Evolutionary conservation across 2,329 filamentous ascomycete species (phyloP), one percentile per base, ranked within the genome.

Genomic region (Alternaria gansuensis): DNA sequence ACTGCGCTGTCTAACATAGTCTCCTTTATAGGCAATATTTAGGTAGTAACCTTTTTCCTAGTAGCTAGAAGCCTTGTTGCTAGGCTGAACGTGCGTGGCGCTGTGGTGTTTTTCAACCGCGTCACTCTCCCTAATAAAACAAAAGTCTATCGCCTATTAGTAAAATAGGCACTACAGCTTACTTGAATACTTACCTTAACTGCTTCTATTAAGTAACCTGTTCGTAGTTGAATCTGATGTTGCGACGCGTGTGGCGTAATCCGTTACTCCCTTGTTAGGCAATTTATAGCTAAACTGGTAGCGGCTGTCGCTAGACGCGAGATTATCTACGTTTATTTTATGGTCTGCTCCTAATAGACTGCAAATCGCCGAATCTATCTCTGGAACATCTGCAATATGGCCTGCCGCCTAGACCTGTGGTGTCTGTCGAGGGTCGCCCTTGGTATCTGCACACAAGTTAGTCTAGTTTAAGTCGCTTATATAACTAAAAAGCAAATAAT

Each of bases 141-240:
- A 2, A 11, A 41, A 48, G 13, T 54, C 51, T 54, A 48, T 48
- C 36, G 0, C 5, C 1, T 0, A 41, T 48, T 3, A 54, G 51
- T 46, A 9, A 14, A 41, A 28, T 48, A 0, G 48, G 14, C 17
- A 33, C 26, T 2, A 28, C 9, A 33, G 34, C 34, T 21, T 48
- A 54, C 51, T 54, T 6, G 29, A 54, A 21, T 54, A 41, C 51
- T 48, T 39, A 23, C 37, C 17, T 39, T 2, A 2, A 39, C 9
- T 39, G 5, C 37, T 39, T 39, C 3, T 4, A 54, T 54, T 11
- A 28, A 48, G 21, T 3, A 21, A 54, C 26, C 41, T 10, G 10
- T 48, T 40, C 6, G 41, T 26, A 21, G 13, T 1, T 9, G n/a
- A 48, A 41, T 21, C 34, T 4, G 41, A 48, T 54, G n/a, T 54